These are phyloP conservation scores for Sclerotinia borealis DNA, from an alignment of 2,329 filamentous ascomycete species.

Conservation along the genomic window DNA sequence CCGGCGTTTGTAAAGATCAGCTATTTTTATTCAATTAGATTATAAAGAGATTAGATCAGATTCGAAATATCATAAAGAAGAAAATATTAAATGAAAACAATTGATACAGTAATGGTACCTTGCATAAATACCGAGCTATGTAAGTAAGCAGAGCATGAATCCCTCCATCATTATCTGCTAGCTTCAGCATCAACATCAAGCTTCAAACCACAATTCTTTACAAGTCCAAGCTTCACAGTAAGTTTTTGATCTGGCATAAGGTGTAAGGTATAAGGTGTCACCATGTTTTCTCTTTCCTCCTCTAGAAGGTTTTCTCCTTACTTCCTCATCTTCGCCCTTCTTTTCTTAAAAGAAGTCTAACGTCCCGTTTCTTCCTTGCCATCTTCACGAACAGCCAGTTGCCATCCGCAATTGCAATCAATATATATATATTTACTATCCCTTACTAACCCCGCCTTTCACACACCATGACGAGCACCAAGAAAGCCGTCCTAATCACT, in stretches of 20 bases:
- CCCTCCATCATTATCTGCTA: background rate
- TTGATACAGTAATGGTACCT: background rate
- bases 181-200: background rate
- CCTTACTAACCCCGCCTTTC: too few relatives aligned
- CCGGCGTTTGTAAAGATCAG: background rate
- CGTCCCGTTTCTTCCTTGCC: background rate
- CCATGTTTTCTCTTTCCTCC: background rate
- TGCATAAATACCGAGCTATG: background rate
- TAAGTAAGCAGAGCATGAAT: background rate
- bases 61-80: background rate
- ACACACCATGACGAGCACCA: background rate
- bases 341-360: background rate
- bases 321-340: background rate
- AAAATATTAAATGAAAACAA: background rate
- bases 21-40: too few relatives aligned
- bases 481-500: conserved; percentile 1
- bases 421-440: too few relatives aligned
- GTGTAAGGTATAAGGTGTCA: too few relatives aligned
- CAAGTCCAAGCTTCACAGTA: background rate
- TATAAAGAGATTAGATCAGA: too few relatives aligned
- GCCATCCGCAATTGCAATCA: background rate
- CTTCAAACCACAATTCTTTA: background rate
- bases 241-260: background rate
- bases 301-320: background rate
- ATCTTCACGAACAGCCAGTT: background rate